phyloP scores from a whole-genome alignment of 768 basidiomycete genomes.

The Termitomyces sp. region DNA sequence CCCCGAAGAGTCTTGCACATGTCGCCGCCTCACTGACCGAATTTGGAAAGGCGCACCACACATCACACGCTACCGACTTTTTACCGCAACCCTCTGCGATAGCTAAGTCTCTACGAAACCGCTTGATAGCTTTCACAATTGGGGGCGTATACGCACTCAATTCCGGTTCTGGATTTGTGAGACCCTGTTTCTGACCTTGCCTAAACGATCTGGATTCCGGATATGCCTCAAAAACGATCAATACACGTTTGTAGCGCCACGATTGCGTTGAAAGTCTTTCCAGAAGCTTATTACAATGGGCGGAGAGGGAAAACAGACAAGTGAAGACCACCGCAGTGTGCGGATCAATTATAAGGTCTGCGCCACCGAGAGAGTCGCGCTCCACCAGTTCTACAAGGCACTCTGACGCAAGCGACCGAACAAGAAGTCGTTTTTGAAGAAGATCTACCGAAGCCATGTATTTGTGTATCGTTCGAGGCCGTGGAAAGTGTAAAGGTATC shows the following conservation, averaged over 20 bases:
- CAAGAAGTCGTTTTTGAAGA: constrained; percentile 61
- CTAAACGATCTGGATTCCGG: constrained; percentile 36
- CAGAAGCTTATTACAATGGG: constrained; percentile 38
- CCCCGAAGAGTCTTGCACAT: constrained; percentile 51
- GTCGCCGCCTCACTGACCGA: constrained; percentile 51
- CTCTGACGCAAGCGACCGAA: constrained; percentile 41
- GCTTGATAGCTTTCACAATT: constrained; percentile 63
- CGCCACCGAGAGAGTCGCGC: constrained; percentile 50
- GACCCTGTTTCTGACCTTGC: not conserved
- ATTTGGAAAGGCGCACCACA: constrained; percentile 61
- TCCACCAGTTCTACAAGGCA: constrained; percentile 58
- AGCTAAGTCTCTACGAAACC: constrained; percentile 54
- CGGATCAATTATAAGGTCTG: constrained; percentile 64
- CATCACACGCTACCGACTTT: constrained; percentile 34
- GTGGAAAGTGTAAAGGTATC: constrained; percentile 26
- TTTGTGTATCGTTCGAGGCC: constrained; percentile 38
- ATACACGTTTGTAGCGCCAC: constrained; percentile 52
- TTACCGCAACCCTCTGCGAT: constrained; percentile 56
- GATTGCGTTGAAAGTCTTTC: constrained; percentile 45
- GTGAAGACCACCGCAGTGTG: constrained; percentile 43
- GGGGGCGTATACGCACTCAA: constrained; percentile 58
- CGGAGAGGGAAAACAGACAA: constrained; percentile 25
- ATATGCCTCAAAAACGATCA: constrained; percentile 66
- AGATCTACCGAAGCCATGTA: constrained; percentile 68
- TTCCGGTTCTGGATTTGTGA: constrained; percentile 8